Percentiles rank a stretch among this genome's conserved stretches.
Conservation (phyloP, 192 early-diverging fungal genomes). For the Coemansia sp. region DNA sequence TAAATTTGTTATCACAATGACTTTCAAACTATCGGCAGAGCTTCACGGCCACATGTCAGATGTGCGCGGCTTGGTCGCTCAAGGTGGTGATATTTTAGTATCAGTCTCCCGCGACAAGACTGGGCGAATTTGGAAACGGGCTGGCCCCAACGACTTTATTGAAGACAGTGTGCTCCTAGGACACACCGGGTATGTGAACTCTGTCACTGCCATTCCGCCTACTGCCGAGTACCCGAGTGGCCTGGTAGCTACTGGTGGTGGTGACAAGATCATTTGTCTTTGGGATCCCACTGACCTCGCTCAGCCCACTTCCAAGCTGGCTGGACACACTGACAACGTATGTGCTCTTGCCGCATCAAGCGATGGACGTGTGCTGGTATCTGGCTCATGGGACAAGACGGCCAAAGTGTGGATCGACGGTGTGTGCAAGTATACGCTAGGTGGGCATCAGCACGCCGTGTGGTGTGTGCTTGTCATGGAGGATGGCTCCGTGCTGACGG, state of each 20-base stretch:
- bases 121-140: slow-evolving; percentile 71
- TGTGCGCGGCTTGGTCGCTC: slow-evolving; percentile 68
- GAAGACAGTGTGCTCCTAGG: slow-evolving; percentile 61
- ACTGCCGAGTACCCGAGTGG: slow-evolving; percentile 68
- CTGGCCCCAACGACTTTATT: slow-evolving; percentile 54
- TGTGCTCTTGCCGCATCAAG: slow-evolving; percentile 71
- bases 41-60: slow-evolving; percentile 61
- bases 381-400: slow-evolving; percentile 98
- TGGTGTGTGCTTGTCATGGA: slow-evolving; percentile 87
- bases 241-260: slow-evolving; percentile 79
- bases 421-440: slow-evolving; percentile 66
- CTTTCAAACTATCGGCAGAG: slow-evolving; percentile 59
- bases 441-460: slow-evolving; percentile 82
- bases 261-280: slow-evolving; percentile 82
- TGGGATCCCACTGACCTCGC: slow-evolving; percentile 68
- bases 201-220: slow-evolving; percentile 65
- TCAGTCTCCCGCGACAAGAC: slow-evolving; percentile 80
- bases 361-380: slow-evolving; percentile 72
- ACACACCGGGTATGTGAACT: slow-evolving; percentile 83
- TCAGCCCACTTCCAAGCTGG: slow-evolving; percentile 66
- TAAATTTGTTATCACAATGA: slow-evolving; percentile 16
- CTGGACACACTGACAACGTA: slow-evolving; percentile 88
- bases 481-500: slow-evolving; percentile 76
- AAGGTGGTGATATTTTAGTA: slow-evolving; percentile 62
- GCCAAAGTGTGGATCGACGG: slow-evolving; percentile 90